Evolutionary conservation across 768 basidiomycete genomes (phyloP), one percentile per base, ranked within the genome.

Genomic region (Amanita thiersii): DNA sequence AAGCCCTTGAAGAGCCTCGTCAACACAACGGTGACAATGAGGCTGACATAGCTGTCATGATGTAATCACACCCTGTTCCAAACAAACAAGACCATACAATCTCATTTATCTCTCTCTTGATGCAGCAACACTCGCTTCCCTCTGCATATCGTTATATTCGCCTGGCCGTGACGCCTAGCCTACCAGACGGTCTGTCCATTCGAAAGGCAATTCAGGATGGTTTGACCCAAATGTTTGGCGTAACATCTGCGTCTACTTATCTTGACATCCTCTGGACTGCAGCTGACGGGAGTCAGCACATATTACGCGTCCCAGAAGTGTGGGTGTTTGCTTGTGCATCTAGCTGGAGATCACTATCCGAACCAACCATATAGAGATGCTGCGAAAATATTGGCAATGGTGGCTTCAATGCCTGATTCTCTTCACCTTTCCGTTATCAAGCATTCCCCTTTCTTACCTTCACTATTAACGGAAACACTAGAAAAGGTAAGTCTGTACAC

Each of bases 241-340:
- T 69, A 29, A 72, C 73, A 3, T 60, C 60, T 6, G 67, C 79
- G 1, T 62, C 66, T 35, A 66, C 64, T 2, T 72, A 78, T 45
- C 44, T 84, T 23, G 82, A 85, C 50, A 56, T 85, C 7, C 58
- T 86, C 12, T 77, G 73, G 68, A 50, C 79, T 6, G 55, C 64
- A 5, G 57, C 63, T 2, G 57, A 64, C 5, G 70, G 70, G 1
- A 47, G 47, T 2, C 61, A 66, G 38, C 61, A 56, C 25, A 62
- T 75, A 7, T 47, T 76, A 20, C 66, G 75, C 29, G 50, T 66
- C 6, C 52, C 59, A 3, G 53, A 61, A 48, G 59, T 53, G 76
- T 77, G 45, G 44, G 63, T 52, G 28, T 20, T 35, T 42, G 38
- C 35, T 37, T 33, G 29, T 25, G 19, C 5, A 44, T 34, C 37